Conservation (phyloP, 129 eudicot genomes). For the Saposhnikovia divaricata region DNA sequence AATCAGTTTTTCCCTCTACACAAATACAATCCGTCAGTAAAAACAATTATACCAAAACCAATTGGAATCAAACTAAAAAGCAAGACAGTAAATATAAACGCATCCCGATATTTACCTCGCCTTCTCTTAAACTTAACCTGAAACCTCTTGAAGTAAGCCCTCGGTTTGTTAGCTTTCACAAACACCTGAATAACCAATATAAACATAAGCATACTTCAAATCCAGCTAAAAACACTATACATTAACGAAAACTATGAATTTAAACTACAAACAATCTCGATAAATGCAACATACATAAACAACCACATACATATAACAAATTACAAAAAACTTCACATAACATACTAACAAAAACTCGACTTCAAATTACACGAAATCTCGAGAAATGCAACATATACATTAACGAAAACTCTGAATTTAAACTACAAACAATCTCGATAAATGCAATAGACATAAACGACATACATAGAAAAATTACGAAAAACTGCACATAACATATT, state of each 20-base stretch:
- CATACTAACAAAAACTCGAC: too few species aligned
- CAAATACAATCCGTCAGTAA: background rate
- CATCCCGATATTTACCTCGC: constrained; percentile 34
- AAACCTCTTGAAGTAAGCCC: constrained; percentile 71
- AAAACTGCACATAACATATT: too few species aligned
- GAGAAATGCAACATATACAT: too few species aligned
- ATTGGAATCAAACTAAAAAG: background rate
- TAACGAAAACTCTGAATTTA: too few species aligned
- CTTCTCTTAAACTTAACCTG: constrained; percentile 93
- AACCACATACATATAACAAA: too few species aligned
- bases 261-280: too few species aligned
- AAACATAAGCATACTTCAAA: background rate
- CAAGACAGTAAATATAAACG: background rate
- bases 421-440: too few species aligned
- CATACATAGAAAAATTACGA: too few species aligned
- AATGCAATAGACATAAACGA: too few species aligned
- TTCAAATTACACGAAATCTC: too few species aligned
- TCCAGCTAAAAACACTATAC: background rate
- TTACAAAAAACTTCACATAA: too few species aligned
- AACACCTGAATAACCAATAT: constrained; percentile 23
- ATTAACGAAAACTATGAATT: background rate
- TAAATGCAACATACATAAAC: too few species aligned
- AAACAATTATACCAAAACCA: background rate
- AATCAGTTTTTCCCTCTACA: constrained; percentile 92
- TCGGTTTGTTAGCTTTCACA: constrained; percentile 41